phyloP scores from a whole-genome alignment of 2,329 filamentous ascomycete species.

The Fusarium sp. region DNA sequence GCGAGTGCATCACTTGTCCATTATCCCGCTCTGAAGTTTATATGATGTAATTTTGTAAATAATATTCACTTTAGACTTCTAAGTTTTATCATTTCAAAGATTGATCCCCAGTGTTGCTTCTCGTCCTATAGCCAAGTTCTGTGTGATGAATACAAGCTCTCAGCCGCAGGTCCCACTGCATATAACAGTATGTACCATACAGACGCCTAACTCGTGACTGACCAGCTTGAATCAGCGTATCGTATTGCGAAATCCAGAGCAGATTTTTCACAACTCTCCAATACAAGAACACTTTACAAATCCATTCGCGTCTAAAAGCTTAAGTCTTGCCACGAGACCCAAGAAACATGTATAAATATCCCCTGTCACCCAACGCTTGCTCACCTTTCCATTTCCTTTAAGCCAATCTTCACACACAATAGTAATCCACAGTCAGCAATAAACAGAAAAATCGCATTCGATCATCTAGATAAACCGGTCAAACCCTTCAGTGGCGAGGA shows the following conservation, averaged over 20 bases:
- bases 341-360: neutral
- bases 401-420: neutral
- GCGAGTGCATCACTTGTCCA: neutral
- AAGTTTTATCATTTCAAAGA: neutral
- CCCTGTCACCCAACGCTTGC: neutral
- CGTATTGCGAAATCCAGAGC: accelerated
- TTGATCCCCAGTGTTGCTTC: neutral
- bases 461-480: accelerated
- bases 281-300: neutral
- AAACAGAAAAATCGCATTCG: neutral
- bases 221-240: neutral
- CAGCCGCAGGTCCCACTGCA: no score
- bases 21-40: neutral
- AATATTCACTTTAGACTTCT: neutral
- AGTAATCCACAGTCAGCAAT: neutral
- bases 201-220: neutral
- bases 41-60: neutral
- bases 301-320: neutral
- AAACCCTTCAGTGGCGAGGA: neutral
- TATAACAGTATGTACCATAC: neutral
- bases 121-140: neutral
- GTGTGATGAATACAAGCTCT: no score
- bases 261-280: no score
- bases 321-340: neutral
- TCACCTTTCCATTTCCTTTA: neutral